Evolutionary conservation across 2,329 filamentous ascomycete genomes (phyloP), one percentile per base, ranked within the genome.

Genomic region (Monosporascus sp.): DNA sequence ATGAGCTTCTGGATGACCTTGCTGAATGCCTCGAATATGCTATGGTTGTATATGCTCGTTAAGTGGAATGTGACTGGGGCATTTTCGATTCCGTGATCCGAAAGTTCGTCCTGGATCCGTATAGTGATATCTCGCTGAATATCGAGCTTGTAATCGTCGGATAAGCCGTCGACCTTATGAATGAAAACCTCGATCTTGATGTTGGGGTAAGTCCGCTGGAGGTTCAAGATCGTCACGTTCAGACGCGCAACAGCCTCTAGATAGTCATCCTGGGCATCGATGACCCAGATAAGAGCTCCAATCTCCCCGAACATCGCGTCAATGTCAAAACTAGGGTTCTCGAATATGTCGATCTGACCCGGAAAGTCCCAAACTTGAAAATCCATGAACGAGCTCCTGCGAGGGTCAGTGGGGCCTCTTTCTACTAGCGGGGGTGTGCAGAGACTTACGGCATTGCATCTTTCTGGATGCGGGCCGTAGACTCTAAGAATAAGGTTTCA

Each of bases 141-240:
- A 65, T 99, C 94, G 54, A 92, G 85, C 67, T 94, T 92, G 77
- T 94, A 97, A 71, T 99, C 94, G 61, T 97, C 94, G 27, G 90
- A 94, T 17, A 99, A 79, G n/a, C 92, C 93, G 68, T 99, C 94
- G 36, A 97, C 93, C 71, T 99, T 99, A 80, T 99, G 94, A 63
- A 99, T 96, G 72, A 99, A 97, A 49, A 99, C 93, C 69, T 97
- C 93, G 60, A 99, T 89, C 71, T 97, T 96, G 73, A 97, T 94
- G 67, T 90, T 87, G 2, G 93, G 92, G 67, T 96, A 97, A 56
- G 84, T 85, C 60, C 90, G 85, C 67, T 96, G 90, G 2, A 99
- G 83, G 60, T 90, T 89, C 54, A 97, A 78, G 57, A 97, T 96
- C 7, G 92, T 96, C 51, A 85, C 79, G 71, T 96, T 96, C 27